phyloP scores from a whole-genome alignment of 257 asterid species.

The Jacaranda mimosifolia region DNA sequence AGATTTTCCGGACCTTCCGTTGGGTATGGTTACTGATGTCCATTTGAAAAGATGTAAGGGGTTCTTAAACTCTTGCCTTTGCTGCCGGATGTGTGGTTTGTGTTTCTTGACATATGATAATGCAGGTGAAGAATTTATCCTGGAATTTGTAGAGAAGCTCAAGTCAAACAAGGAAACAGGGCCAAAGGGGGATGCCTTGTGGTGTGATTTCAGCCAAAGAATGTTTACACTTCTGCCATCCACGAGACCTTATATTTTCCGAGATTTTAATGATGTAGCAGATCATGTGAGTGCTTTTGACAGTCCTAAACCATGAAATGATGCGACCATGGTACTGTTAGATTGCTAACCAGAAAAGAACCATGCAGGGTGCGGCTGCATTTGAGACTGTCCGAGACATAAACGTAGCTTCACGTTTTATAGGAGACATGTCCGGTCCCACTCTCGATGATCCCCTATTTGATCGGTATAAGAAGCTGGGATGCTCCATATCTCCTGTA shows the following conservation, averaged over 20 bases:
- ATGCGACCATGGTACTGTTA: not conserved
- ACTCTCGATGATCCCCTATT: constrained; percentile 81
- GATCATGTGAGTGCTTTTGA: constrained; percentile 65
- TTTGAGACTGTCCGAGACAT: constrained; percentile 81
- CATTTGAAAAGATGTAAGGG: constrained; percentile 74
- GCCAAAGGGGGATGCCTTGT: constrained; percentile 42
- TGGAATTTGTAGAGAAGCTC: constrained; percentile 50
- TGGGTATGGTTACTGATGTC: constrained; percentile 76
- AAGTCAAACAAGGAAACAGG: constrained; percentile 37
- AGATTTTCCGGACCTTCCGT: constrained; percentile 78
- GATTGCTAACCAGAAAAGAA: not conserved
- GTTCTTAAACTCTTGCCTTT: not conserved
- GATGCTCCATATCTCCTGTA: constrained; percentile 61
- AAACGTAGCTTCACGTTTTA: constrained; percentile 76
- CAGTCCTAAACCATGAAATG: too few species aligned
- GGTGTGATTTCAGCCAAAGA: constrained; percentile 77
- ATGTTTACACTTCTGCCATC: constrained; percentile 84
- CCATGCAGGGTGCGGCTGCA: constrained; percentile 74
- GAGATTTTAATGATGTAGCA: constrained; percentile 64
- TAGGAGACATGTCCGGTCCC: constrained; percentile 79
- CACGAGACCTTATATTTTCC: constrained; percentile 63
- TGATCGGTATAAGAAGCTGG: constrained; percentile 75
- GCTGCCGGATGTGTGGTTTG: too few species aligned
- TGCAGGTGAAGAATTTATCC: constrained; percentile 70
- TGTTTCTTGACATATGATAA: not conserved